Conservation (phyloP, 2,329 filamentous ascomycete species). For the Thermomyces lanuginosus region DNA sequence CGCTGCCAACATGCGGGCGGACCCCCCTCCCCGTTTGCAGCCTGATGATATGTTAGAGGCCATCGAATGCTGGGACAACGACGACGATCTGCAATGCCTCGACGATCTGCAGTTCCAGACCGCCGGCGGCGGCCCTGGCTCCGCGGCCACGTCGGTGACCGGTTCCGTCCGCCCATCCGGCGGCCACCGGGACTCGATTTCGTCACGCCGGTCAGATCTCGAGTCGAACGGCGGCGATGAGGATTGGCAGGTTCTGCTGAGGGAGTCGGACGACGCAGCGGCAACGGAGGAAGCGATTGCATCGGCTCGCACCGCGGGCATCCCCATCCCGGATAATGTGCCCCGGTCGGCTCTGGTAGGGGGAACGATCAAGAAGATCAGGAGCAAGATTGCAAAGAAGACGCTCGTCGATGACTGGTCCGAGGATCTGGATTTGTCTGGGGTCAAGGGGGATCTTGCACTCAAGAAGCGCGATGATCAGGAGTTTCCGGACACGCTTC, state of each 20-base stretch:
- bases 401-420: constrained; percentile 67
- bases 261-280: constrained; percentile 69
- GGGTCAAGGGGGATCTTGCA: constrained; percentile 39
- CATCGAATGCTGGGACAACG: constrained; percentile 36
- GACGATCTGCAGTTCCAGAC: constrained; percentile 31
- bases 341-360: constrained; percentile 79
- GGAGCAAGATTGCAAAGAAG: constrained; percentile 54
- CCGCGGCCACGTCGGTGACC: constrained; percentile 29
- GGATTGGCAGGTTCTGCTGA: constrained; percentile 72
- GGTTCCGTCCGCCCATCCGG: constrained; percentile 26
- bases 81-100: constrained; percentile 31
- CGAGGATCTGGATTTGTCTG: constrained; percentile 57
- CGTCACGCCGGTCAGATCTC: constrained; percentile 70
- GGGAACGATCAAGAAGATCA: constrained; percentile 81
- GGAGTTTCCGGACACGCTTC: constrained; percentile 50
- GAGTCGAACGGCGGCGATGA: constrained; percentile 63
- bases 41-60: constrained; percentile 18
- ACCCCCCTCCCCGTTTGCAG: constrained; percentile 18
- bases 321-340: constrained; percentile 74
- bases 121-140: too few relatives aligned
- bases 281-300: constrained; percentile 74
- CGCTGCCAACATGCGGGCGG: constrained; percentile 22
- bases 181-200: constrained; percentile 55
- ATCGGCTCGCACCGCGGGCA: constrained; percentile 73
- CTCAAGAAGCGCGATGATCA: constrained; percentile 47